Conservation (phyloP, 768 basidiomycete species). For the Fistulinella prunicolor region DNA sequence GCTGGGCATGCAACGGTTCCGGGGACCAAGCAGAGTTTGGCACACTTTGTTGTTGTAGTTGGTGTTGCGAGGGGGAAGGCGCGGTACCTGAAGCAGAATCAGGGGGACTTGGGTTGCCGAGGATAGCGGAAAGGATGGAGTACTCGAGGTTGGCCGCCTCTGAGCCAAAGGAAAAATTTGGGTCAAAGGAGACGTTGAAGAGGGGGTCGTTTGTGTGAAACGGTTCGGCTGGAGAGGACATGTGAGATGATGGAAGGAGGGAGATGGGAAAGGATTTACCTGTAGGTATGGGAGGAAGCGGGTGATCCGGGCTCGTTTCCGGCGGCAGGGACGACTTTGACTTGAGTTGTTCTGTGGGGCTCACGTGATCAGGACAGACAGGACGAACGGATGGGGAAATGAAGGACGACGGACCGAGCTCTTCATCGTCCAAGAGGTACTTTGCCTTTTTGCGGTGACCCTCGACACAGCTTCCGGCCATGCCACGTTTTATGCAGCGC, state of each 20-base stretch:
- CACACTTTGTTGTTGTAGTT: slow-evolving; percentile 20
- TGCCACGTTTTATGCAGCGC: slow-evolving; percentile 91
- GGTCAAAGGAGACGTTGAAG: slow-evolving; percentile 59
- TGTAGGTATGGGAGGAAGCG: slow-evolving; percentile 26
- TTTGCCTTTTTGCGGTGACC: slow-evolving; percentile 98
- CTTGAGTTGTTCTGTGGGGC: slow-evolving; percentile 42
- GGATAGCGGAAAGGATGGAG: slow-evolving; percentile 88
- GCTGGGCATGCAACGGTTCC: slow-evolving; percentile 34
- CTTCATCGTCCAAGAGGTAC: slow-evolving; percentile 91
- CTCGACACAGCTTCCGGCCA: slow-evolving; percentile 85
- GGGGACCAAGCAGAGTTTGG: slow-evolving; percentile 38
- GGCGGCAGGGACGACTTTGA: slow-evolving; percentile 25
- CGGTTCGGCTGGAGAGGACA: slow-evolving; percentile 40
- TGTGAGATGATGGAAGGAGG: slow-evolving; percentile 9
- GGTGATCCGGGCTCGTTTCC: slow-evolving; percentile 31
- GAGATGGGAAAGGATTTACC: slow-evolving; percentile 24
- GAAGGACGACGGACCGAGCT: slow-evolving; percentile 60
- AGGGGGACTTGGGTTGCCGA: slow-evolving; percentile 68
- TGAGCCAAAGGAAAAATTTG: slow-evolving; percentile 69
- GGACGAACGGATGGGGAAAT: slow-evolving; percentile 1
- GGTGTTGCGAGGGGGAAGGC: slow-evolving; percentile 30
- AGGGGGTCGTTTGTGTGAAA: slow-evolving; percentile 56
- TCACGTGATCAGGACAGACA: slow-evolving; percentile 25
- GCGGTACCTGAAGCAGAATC: slow-evolving; percentile 27
- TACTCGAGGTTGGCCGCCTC: slow-evolving; percentile 94